Evolutionary conservation across 2,329 filamentous ascomycete species (phyloP), one percentile per base, ranked within the genome.

Genomic region (Plenodomus lindquistii): DNA sequence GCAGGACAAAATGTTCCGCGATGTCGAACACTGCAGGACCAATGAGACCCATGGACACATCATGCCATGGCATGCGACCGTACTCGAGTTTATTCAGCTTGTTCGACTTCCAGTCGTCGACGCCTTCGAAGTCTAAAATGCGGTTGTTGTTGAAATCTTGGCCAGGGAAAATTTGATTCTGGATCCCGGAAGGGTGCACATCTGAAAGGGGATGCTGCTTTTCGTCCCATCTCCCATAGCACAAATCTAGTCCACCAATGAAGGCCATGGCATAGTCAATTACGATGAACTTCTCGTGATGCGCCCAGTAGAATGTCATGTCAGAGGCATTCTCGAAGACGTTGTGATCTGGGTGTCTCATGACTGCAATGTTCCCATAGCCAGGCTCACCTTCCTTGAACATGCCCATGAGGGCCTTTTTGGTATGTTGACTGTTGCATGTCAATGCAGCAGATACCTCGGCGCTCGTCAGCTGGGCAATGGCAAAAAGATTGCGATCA

Each of bases 121-220:
- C 94, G 24, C 87, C 88, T 62, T 97, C 82, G 70, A 97, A 99
- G 65, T 99, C 94, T 87, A 96, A 89, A 60, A 97, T 86, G 31
- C 93, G 85, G 70, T 96, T 97, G 73, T 97, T 97, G 73, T 97
- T 97, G 78, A 95, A 97, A 65, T 99, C 94, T 67, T 99, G 94
- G 0, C 94, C 94, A 0, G 94, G 92, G 80, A 91, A 99, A 17
- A 97, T 80, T 71, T 97, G 92, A 45, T 92, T 84, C 13, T 83
- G 79, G 16, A 96, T 83, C 17, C 89, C 89, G 37, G 87, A 85
- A 0, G 93, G 93, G 68, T 97, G 92, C 0, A 92, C 85, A 70
- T 97, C 94, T 1, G 93, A 82, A 13, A 97, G 80, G 1, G 86
- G 82, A 73, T 97, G 94, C 65, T 96, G 89, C 55, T 88, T 84